phyloP scores from a whole-genome alignment of 345 rosid genomes.

The Pistacia atlantica region DNA sequence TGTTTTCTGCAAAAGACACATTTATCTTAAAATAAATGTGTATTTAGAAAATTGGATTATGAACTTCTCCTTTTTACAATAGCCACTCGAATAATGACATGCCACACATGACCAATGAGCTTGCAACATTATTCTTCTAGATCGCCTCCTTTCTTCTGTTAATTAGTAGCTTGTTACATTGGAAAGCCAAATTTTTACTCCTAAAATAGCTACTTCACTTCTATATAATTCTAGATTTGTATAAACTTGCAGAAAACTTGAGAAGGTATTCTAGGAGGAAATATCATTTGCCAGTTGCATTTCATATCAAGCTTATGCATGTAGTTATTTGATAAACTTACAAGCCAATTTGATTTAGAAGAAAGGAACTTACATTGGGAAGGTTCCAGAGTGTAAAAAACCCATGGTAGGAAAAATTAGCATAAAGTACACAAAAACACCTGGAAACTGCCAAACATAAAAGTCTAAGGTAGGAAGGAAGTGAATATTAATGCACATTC shows the following conservation, averaged over 20 bases:
- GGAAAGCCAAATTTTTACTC: not conserved
- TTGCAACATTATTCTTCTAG: not conserved
- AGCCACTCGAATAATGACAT: not conserved
- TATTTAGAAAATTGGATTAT: not conserved
- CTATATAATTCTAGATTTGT: not conserved
- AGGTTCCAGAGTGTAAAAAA: not conserved
- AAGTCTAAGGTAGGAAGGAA: not conserved
- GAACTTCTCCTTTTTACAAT: not conserved
- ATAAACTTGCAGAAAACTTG: not conserved
- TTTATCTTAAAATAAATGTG: not conserved
- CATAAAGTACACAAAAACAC: not conserved
- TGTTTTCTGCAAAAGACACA: not conserved
- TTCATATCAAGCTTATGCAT: not conserved
- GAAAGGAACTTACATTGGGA: not conserved
- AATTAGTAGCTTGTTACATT: not conserved
- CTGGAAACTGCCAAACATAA: not conserved
- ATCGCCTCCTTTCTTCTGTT: not conserved
- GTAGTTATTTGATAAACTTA: not conserved
- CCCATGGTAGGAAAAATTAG: not conserved
- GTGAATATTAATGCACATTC: not conserved
- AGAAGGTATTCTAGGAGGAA: not conserved
- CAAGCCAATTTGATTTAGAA: not conserved
- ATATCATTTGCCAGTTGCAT: not conserved
- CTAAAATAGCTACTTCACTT: not conserved
- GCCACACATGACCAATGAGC: not conserved